Percentiles rank a stretch among this genome's conserved stretches.
Evolutionary conservation across 2,329 filamentous ascomycete species (phyloP).

Genomic region (Colletotrichum shisoi): DNA sequence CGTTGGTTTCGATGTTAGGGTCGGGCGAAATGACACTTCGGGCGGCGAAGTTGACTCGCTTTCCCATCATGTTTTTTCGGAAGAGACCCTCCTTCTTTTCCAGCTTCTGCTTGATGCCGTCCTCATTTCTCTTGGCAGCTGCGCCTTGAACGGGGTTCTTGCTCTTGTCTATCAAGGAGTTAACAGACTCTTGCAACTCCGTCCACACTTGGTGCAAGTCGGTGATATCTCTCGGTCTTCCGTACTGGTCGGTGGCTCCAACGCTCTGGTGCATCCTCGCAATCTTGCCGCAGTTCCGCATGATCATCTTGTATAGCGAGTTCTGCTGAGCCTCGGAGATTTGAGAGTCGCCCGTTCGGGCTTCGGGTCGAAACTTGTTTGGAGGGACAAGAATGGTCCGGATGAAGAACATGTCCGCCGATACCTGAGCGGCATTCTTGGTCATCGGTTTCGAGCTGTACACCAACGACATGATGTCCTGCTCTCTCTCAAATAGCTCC

Average conservation of each 20-base stretch:
- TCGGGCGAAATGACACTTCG: conserved; percentile 98
- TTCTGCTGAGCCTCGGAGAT: conserved; percentile 92
- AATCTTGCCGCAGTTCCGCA: conserved; percentile 77
- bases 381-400: conserved; percentile 86
- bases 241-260: conserved; percentile 55
- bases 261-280: conserved; percentile 70
- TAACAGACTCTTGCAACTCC: conserved; percentile 86
- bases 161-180: conserved; percentile 89
- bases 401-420: conserved; percentile 93
- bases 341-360: conserved; percentile 78
- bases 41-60: conserved; percentile 97
- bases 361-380: conserved; percentile 89
- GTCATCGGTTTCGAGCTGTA: conserved; percentile 77
- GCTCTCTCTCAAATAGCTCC: conserved; percentile 85
- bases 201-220: conserved; percentile 85
- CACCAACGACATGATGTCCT: conserved; percentile 81
- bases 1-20: conserved; percentile 98
- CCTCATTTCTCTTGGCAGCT: conserved; percentile 80
- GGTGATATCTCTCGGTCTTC: conserved; percentile 66
- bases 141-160: conserved; percentile 82
- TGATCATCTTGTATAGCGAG: conserved; percentile 82
- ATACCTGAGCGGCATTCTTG: conserved; percentile 66
- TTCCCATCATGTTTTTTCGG: conserved; percentile 99
- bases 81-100: conserved; percentile 99
- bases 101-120: conserved; percentile 96